Conservation (phyloP, 2,329 filamentous ascomycete genomes). For the Ophiocordyceps camponoti-floridani region DNA sequence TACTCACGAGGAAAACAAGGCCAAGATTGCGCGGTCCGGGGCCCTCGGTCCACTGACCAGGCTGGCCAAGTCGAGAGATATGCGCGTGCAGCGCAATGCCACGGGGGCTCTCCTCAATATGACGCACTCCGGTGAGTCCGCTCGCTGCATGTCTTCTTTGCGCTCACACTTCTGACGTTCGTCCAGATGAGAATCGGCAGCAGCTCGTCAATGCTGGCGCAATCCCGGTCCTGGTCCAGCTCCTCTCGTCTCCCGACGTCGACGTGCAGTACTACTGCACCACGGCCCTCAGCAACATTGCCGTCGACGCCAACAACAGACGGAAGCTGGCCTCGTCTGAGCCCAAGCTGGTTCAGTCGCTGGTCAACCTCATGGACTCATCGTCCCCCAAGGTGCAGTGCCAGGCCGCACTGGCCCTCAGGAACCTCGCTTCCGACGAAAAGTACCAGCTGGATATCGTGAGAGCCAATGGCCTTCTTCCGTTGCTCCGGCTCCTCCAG, state of each 20-base stretch:
- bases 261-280: slow-evolving; percentile 99
- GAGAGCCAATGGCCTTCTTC: slow-evolving; percentile 65
- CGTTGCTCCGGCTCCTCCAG: slow-evolving; percentile 76
- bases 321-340: slow-evolving; percentile 84
- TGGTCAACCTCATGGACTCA: slow-evolving; percentile 94
- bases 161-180: neutral
- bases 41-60: slow-evolving; percentile 80
- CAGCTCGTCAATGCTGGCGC: slow-evolving; percentile 93
- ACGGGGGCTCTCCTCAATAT: slow-evolving; percentile 94
- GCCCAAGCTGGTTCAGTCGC: slow-evolving; percentile 74
- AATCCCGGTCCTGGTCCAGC: slow-evolving; percentile 91
- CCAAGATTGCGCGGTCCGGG: slow-evolving; percentile 90
- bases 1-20: slow-evolving; percentile 98
- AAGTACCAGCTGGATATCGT: slow-evolving; percentile 98
- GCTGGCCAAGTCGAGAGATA: slow-evolving; percentile 91
- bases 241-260: slow-evolving; percentile 81
- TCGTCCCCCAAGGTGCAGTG: slow-evolving; percentile 96
- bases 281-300: slow-evolving; percentile 94
- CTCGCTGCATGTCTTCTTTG: neutral
- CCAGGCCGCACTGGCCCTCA: slow-evolving; percentile 81
- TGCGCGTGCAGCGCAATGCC: slow-evolving; percentile 94
- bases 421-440: slow-evolving; percentile 93
- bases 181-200: slow-evolving; percentile 82
- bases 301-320: slow-evolving; percentile 80
- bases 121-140: slow-evolving; percentile 81